Evolutionary conservation across 2,329 filamentous ascomycete species (phyloP), one percentile per base, ranked within the genome.

Genomic region (Aureobasidium uvarum): DNA sequence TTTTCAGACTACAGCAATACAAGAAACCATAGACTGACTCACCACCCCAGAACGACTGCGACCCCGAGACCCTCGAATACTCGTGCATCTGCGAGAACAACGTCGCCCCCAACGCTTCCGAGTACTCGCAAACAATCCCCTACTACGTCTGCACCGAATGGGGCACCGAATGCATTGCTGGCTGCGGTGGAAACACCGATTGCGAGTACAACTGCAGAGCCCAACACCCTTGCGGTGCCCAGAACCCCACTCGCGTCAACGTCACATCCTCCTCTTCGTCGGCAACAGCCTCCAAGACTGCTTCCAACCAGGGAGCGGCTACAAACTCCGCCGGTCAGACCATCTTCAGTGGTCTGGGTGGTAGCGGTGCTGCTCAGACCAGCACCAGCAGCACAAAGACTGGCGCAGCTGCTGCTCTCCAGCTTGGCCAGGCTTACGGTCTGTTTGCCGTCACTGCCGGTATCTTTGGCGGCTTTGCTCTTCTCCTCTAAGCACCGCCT

Each of bases 51-150:
- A 93, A 94, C 79, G 81, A 81, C 8, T 94, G 90, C 75, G 83
- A 92, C 74, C 72, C 88, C 58, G 86, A 89, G 43, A 79, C 81
- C 23, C 82, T 94, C 58, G 82, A 79, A n/a, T 94, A 89, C 78
- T 81, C 82, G 68, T 95, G 90, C 76, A 80, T 91, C 70, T 95
- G 90, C 80, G 81, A 83, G 68, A 82, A 89, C 74, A 84, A 85
- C 74, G 75, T 83, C 68, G 78, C 83, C 62, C 90, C 90, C 70
- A 92, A 93, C 78, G 78, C 91, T 56, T 86, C 88, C 72, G 84
- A 93, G 77, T 95, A 89, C 83, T 88, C 87, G 23, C 83, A 91
- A 71, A 93, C 90, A 1, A 81, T 95, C 31, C 90, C 91, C 39
- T 94, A 86, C 83, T 91, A 87, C 79, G 83, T 87, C 71, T 95